phyloP scores from a whole-genome alignment of 2,329 filamentous ascomycete genomes.

The Herpotrichia juniperi region DNA sequence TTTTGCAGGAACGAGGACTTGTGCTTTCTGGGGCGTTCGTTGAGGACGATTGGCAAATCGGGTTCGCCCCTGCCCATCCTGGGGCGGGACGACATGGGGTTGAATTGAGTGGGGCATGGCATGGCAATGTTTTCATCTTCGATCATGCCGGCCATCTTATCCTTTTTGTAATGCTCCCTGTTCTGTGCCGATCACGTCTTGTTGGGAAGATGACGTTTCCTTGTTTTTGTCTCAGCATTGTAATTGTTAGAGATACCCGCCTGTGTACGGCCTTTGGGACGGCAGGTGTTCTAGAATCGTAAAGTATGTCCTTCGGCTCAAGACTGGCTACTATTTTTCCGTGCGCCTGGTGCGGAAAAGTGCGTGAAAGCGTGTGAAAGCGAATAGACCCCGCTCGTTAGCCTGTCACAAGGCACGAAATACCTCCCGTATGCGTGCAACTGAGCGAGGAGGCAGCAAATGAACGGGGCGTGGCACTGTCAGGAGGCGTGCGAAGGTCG shows the following conservation, averaged over 20 bases:
- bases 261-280: slow-evolving; percentile 2
- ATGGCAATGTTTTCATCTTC: slow-evolving; percentile 8
- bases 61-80: not conserved
- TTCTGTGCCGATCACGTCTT: not conserved
- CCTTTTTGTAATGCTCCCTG: not conserved
- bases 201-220: too few species aligned
- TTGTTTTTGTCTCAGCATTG: not conserved
- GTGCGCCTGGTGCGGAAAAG: slow-evolving; percentile 1
- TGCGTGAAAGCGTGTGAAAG: not conserved
- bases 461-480: not conserved
- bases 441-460: slow-evolving; percentile 3
- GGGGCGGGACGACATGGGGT: not conserved
- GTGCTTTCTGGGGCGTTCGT: slow-evolving; percentile 9
- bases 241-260: slow-evolving; percentile 8
- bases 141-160: not conserved
- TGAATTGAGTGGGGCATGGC: not conserved
- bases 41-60: slow-evolving; percentile 2
- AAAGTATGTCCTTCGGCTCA: not conserved
- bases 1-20: not conserved
- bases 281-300: not conserved
- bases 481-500: slow-evolving; percentile 5
- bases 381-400: not conserved
- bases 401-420: slow-evolving; percentile 2
- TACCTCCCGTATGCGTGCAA: not conserved
- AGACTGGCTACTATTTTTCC: not conserved